A percentile compares a stretch with the other conserved stretches of the same genome.
Evolutionary conservation across 257 asterid species (phyloP).

Genomic region (Capsicum baccatum): DNA sequence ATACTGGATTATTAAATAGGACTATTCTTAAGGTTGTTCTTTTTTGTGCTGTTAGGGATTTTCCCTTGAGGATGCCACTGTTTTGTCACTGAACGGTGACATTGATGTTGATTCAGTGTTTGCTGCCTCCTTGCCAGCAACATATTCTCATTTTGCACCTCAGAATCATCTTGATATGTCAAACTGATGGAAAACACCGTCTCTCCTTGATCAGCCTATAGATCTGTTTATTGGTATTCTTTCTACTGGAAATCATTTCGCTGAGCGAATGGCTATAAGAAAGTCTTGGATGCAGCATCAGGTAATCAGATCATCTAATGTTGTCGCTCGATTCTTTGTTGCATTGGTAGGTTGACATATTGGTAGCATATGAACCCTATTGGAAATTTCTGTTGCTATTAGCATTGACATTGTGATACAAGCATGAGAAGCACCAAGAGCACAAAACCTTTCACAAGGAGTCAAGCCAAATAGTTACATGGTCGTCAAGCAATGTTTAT

Average conservation of each 20-base stretch:
- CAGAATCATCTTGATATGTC: conserved; percentile 77
- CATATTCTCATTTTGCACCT: conserved; percentile 96
- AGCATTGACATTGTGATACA: background rate
- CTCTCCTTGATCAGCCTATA: conserved; percentile 47
- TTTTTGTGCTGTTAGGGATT: conserved; percentile 62
- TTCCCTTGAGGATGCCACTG: conserved; percentile 96
- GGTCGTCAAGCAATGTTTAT: too few relatives aligned
- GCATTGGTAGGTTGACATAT: conserved; percentile 72
- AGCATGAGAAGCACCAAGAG: too few relatives aligned
- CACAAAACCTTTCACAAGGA: too few relatives aligned
- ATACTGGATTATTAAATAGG: conserved; percentile 28
- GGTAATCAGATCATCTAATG: conserved; percentile 65
- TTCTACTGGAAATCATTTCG: conserved; percentile 95
- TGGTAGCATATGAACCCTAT: background rate
- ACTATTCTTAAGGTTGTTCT: conserved; percentile 4
- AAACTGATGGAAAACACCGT: conserved; percentile 70
- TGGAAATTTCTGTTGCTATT: conserved; percentile 13
- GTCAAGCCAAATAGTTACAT: too few relatives aligned
- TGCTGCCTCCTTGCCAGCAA: conserved; percentile 89
- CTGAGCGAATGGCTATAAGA: conserved; percentile 97
- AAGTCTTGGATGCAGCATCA: conserved; percentile 95
- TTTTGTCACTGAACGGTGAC: conserved; percentile 59
- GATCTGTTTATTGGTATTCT: conserved; percentile 87
- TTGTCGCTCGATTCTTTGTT: conserved; percentile 91
- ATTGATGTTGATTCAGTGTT: conserved; percentile 60